These are phyloP conservation scores for Suillus americanus DNA, from an alignment of 768 basidiomycete species.

Conservation along the genomic window DNA sequence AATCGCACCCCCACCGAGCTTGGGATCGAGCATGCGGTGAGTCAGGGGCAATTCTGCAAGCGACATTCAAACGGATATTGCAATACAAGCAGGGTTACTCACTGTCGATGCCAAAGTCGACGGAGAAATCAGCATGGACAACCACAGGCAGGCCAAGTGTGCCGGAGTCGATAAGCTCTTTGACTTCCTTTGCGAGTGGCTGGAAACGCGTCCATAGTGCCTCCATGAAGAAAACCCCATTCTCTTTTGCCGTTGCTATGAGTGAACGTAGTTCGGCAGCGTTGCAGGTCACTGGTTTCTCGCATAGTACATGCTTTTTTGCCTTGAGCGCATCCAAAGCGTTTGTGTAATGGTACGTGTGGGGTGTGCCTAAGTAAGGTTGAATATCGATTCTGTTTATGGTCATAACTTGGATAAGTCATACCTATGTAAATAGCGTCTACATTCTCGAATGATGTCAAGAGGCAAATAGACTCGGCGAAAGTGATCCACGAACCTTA, in stretches of 20 bases:
- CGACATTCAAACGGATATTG: not conserved
- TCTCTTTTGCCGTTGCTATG: constrained; percentile 45
- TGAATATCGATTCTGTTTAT: too few relatives aligned
- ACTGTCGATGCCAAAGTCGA: constrained; percentile 46
- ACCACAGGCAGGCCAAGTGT: constrained; percentile 38
- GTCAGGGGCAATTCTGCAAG: constrained; percentile 38
- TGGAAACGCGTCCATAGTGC: constrained; percentile 53
- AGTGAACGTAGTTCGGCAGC: constrained; percentile 46
- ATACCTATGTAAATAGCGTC: constrained; percentile 51
- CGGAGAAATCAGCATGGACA: constrained; percentile 48
- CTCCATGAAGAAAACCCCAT: constrained; percentile 57
- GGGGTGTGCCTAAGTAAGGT: constrained; percentile 43
- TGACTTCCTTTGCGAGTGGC: constrained; percentile 28
- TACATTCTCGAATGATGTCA: constrained; percentile 33
- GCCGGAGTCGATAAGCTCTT: constrained; percentile 37
- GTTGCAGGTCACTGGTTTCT: constrained; percentile 55
- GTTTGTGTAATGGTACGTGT: constrained; percentile 51
- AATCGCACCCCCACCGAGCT: constrained; percentile 51
- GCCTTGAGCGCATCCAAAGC: constrained; percentile 44
- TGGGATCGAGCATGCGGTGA: constrained; percentile 50
- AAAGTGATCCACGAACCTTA: constrained; percentile 28
- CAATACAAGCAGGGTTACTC: constrained; percentile 15
- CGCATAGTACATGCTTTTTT: constrained; percentile 55
- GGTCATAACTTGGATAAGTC: not conserved
- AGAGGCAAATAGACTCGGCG: not conserved